Percentiles rank a stretch among this genome's conserved stretches.
phyloP scores from a whole-genome alignment of 257 asterid genomes.

The Primulina tabacum region DNA sequence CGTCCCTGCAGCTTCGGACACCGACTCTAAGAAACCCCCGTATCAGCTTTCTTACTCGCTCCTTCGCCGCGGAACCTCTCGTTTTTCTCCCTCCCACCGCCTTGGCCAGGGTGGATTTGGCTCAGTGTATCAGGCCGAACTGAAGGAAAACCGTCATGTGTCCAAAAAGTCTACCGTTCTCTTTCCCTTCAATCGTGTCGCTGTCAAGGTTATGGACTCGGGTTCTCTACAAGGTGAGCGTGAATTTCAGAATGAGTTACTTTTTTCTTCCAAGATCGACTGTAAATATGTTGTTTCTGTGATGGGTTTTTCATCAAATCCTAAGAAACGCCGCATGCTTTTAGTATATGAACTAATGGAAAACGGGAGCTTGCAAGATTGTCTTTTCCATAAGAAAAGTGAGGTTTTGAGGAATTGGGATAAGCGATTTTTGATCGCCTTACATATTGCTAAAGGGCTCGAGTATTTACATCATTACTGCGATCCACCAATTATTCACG shows the following conservation, averaged over 20 bases:
- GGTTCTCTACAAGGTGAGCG: conserved; percentile 97
- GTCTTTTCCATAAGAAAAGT: conserved; percentile 73
- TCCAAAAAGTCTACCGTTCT: conserved; percentile 30
- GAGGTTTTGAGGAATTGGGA: conserved; percentile 73
- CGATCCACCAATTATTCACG: conserved; percentile 87
- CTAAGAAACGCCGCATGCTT: conserved; percentile 70
- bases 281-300: conserved; percentile 64
- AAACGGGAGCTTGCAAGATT: conserved; percentile 93
- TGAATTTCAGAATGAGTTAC: conserved; percentile 89
- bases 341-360: conserved; percentile 80
- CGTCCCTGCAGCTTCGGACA: conserved; percentile 65
- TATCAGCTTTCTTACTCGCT: conserved; percentile 60
- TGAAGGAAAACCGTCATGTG: conserved; percentile 33
- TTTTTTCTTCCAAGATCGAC: conserved; percentile 67
- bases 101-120: conserved; percentile 98
- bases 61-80: conserved; percentile 76
- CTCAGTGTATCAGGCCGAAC: conserved; percentile 73
- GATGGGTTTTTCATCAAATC: conserved; percentile 72
- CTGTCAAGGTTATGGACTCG: conserved; percentile 88
- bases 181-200: conserved; percentile 34
- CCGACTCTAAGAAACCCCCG: conserved; percentile 83
- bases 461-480: conserved; percentile 86
- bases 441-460: conserved; percentile 79
- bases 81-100: conserved; percentile 66
- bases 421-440: conserved; percentile 58